phyloP scores from a whole-genome alignment of 192 early-diverging fungal genomes.

The Linnemannia elongata region DNA sequence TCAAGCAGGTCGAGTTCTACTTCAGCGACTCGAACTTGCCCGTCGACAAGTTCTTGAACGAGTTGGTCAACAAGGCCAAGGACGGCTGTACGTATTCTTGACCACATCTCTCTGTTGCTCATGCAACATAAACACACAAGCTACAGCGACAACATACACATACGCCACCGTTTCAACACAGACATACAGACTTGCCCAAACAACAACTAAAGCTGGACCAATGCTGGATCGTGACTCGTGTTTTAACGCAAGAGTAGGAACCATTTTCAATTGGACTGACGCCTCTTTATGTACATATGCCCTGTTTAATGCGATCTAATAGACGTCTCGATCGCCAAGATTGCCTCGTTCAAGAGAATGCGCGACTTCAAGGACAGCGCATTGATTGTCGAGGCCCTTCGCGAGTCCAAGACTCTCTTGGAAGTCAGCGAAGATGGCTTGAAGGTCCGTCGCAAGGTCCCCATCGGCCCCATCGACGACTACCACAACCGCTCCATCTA shows the following conservation, averaged over 20 bases:
- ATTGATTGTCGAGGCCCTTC: constrained; percentile 66
- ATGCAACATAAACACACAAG: neutral
- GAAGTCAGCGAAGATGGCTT: constrained; percentile 66
- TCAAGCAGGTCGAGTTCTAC: constrained; percentile 76
- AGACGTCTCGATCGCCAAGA: constrained; percentile 64
- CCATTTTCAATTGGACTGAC: no score
- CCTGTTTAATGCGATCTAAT: neutral
- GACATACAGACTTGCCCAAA: no score
- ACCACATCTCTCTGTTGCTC: neutral
- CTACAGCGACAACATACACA: neutral
- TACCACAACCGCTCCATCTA: constrained; percentile 62
- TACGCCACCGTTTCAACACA: neutral
- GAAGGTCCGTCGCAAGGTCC: constrained; percentile 64
- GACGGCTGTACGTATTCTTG: constrained; percentile 66
- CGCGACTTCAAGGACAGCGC: constrained; percentile 58
- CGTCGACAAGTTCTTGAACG: constrained; percentile 67
- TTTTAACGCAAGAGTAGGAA: no score
- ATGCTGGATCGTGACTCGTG: no score
- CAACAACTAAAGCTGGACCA: no score
- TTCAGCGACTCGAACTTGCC: constrained; percentile 73
- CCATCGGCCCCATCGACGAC: constrained; percentile 52
- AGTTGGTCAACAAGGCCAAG: constrained; percentile 49
- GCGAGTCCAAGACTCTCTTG: constrained; percentile 64
- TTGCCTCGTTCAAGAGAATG: constrained; percentile 73
- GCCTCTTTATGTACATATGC: no score